phyloP scores from a whole-genome alignment of 768 basidiomycete genomes.

The Candolleomyces efflorescens region DNA sequence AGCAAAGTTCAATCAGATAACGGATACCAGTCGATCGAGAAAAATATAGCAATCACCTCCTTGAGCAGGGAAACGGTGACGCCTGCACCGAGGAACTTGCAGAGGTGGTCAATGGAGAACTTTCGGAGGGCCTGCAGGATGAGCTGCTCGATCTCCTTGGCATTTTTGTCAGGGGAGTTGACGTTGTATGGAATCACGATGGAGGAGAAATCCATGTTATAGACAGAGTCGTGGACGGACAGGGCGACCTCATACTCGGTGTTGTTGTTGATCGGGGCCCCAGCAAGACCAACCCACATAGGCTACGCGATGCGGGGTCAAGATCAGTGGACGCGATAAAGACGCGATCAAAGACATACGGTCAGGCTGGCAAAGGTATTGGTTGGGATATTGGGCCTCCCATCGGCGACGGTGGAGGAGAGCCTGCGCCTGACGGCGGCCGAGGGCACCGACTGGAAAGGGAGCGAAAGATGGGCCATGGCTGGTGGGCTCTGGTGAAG shows the following conservation, averaged over 20 bases:
- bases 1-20: constrained; percentile 17
- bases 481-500: constrained; percentile 23
- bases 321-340: constrained; percentile 13
- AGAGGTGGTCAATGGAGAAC: constrained; percentile 72
- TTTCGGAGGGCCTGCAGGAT: constrained; percentile 63
- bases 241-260: constrained; percentile 67
- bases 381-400: constrained; percentile 49
- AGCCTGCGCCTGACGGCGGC: constrained; percentile 63
- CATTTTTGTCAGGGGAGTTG: constrained; percentile 50
- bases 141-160: constrained; percentile 57
- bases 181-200: constrained; percentile 46
- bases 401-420: constrained; percentile 44
- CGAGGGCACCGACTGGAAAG: constrained; percentile 65
- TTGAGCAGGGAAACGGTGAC: constrained; percentile 67
- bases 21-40: constrained; percentile 12
- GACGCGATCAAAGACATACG: constrained; percentile 36
- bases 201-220: constrained; percentile 75
- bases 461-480: constrained; percentile 46
- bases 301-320: constrained; percentile 42
- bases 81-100: constrained; percentile 85
- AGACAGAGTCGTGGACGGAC: constrained; percentile 82
- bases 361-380: constrained; percentile 57
- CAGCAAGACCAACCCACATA: constrained; percentile 85
- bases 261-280: constrained; percentile 53
- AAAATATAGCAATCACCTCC: constrained; percentile 50